Evolutionary conservation across 1,284 basidiomycete genomes (phyloP).

Genomic region (Puccinia brachypodii): DNA sequence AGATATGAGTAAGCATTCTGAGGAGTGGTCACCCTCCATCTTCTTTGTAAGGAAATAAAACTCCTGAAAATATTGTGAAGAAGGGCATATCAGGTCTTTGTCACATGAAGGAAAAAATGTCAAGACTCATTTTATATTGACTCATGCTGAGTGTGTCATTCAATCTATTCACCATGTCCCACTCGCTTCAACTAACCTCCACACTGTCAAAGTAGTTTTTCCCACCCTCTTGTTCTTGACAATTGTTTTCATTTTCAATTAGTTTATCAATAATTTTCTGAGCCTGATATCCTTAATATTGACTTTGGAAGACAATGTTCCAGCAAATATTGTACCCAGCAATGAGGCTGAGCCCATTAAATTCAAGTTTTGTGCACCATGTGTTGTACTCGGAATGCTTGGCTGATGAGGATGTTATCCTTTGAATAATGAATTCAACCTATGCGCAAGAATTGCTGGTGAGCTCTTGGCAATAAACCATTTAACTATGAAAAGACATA

Average conservation of each 20-base stretch:
- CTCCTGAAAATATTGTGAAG: not conserved
- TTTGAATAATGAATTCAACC: conserved; percentile 14
- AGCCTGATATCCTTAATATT: not conserved
- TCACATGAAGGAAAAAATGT: not conserved
- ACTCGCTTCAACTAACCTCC: not conserved
- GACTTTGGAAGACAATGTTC: not conserved
- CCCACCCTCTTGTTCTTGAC: not conserved
- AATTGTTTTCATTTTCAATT: not conserved
- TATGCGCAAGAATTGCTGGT: too few relatives aligned
- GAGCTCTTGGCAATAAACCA: too few relatives aligned
- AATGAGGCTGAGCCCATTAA: not conserved
- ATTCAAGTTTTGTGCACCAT: not conserved
- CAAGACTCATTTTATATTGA: too few relatives aligned
- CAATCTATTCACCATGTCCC: not conserved
- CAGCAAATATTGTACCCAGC: not conserved
- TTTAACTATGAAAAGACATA: too few relatives aligned
- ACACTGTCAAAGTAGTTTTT: not conserved
- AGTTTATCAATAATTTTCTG: not conserved
- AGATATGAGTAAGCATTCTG: not conserved
- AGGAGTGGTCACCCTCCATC: not conserved
- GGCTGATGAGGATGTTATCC: not conserved
- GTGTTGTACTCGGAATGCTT: not conserved
- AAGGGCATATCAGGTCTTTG: not conserved
- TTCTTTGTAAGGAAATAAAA: not conserved
- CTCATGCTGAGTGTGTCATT: not conserved